Evolutionary conservation across 768 basidiomycete genomes (phyloP).

Genomic region (Pleurotus tuoliensis): DNA sequence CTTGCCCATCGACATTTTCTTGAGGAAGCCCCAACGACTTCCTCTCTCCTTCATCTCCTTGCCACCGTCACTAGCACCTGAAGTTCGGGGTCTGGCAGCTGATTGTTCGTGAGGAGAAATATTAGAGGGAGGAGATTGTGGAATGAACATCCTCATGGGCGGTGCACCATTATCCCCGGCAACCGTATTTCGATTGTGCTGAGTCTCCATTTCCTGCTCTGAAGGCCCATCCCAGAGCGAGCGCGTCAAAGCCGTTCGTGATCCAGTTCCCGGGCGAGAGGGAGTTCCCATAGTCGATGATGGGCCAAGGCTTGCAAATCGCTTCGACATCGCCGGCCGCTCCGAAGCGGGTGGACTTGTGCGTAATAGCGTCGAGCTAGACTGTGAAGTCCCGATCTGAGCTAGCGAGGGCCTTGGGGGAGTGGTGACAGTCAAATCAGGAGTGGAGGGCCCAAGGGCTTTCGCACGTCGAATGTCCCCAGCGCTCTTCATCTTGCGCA

Average conservation of each 20-base stretch:
- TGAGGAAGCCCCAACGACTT: constrained; percentile 91
- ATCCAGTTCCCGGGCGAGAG: constrained; percentile 31
- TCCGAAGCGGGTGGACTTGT: constrained; percentile 31
- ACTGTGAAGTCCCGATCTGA: constrained; percentile 58
- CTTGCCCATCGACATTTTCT: constrained; percentile 98
- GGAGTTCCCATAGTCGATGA: constrained; percentile 33
- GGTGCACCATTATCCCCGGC: constrained; percentile 5
- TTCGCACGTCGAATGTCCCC: constrained; percentile 64
- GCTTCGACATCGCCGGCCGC: constrained; percentile 38
- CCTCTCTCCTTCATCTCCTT: constrained; percentile 54
- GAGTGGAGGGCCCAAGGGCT: constrained; percentile 15
- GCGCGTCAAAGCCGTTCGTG: constrained; percentile 38
- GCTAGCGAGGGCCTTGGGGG: constrained; percentile 33
- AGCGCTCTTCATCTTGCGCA: constrained; percentile 85
- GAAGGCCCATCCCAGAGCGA: constrained; percentile 52
- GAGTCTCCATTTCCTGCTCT: constrained; percentile 25
- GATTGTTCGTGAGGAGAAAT: neutral
- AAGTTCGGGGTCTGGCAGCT: neutral
- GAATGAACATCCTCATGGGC: constrained; percentile 13
- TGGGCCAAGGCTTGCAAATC: constrained; percentile 72
- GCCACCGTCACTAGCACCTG: neutral
- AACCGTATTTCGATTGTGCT: constrained; percentile 7
- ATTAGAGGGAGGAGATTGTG: constrained; percentile 10
- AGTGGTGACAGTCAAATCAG: constrained; percentile 16
- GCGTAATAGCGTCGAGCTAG: constrained; percentile 62